phyloP scores from a whole-genome alignment of 2,329 filamentous ascomycete genomes.

The Erysiphe pisi region DNA sequence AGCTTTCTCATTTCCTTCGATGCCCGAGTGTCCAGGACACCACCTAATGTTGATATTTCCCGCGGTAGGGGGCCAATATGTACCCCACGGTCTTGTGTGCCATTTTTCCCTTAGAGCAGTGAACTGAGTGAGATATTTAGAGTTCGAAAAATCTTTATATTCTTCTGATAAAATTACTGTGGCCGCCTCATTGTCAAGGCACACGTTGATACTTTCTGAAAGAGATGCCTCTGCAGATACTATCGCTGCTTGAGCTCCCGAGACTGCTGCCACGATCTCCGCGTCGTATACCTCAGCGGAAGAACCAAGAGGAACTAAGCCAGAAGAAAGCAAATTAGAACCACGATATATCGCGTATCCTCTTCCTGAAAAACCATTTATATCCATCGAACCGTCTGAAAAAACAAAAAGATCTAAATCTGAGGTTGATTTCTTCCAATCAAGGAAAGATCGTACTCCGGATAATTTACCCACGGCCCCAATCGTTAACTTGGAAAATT shows the following conservation, averaged over 20 bases:
- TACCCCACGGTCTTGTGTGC: neutral
- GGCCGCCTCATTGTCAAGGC: too few species aligned
- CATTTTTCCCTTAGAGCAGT: neutral
- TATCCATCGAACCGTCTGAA: neutral
- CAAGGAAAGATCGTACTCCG: neutral
- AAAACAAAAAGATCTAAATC: neutral
- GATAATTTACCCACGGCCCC: neutral
- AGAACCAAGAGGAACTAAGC: too few species aligned
- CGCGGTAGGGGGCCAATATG: neutral
- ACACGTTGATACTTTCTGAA: too few species aligned
- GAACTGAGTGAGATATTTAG: neutral
- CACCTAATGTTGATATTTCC: too few species aligned
- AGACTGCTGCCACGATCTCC: neutral
- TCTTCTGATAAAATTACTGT: neutral
- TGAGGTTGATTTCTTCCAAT: neutral
- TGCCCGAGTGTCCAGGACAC: too few species aligned
- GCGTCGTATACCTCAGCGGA: neutral
- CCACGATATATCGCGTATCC: neutral
- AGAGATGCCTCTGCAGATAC: neutral
- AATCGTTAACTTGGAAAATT: neutral
- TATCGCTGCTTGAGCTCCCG: neutral
- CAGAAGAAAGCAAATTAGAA: neutral
- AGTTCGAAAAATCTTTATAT: neutral
- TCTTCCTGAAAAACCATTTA: neutral
- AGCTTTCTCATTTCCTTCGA: too few species aligned